A percentile compares a stretch with the other conserved stretches of the same genome.
Conservation (phyloP, 441 rosid species). For the Adansonia madagascariensis region DNA sequence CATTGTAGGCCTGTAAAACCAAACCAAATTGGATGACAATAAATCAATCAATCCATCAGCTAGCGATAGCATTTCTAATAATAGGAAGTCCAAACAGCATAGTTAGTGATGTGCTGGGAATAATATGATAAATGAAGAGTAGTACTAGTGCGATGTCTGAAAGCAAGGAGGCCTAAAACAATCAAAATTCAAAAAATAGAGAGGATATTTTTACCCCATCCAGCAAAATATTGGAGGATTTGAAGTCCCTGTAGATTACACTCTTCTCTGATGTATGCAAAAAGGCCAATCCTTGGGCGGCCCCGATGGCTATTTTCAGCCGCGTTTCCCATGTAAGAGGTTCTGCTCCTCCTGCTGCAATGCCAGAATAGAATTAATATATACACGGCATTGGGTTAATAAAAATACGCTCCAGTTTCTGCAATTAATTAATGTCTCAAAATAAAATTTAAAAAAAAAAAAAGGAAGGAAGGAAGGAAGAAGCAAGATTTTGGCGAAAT, state of each 20-base stretch:
- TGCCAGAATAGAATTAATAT: too few relatives aligned
- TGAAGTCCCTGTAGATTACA: slow-evolving; percentile 84
- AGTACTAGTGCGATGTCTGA: too few relatives aligned
- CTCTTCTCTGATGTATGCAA: slow-evolving; percentile 79
- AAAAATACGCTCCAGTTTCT: neutral
- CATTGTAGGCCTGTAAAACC: slow-evolving; percentile 52
- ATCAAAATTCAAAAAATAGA: neutral
- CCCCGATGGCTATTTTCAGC: slow-evolving; percentile 67
- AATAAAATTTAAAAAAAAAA: neutral
- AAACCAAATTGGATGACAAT: too few relatives aligned
- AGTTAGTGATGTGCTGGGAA: too few relatives aligned
- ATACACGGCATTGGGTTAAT: neutral
- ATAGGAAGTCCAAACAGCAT: too few relatives aligned
- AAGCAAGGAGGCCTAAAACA: too few relatives aligned
- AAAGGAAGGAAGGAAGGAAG: neutral
- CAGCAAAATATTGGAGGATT: slow-evolving; percentile 81
- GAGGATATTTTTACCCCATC: slow-evolving; percentile 50
- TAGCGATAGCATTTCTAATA: neutral
- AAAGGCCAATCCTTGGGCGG: slow-evolving; percentile 75
- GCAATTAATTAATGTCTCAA: neutral
- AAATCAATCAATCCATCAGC: too few relatives aligned
- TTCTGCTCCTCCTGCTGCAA: slow-evolving; percentile 47
- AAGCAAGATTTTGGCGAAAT: neutral
- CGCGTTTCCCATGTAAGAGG: slow-evolving; percentile 67
- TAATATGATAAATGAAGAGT: too few relatives aligned